Evolutionary conservation across 352 stramenopile species (phyloP).

Genomic region (Phytophthora litchii): DNA sequence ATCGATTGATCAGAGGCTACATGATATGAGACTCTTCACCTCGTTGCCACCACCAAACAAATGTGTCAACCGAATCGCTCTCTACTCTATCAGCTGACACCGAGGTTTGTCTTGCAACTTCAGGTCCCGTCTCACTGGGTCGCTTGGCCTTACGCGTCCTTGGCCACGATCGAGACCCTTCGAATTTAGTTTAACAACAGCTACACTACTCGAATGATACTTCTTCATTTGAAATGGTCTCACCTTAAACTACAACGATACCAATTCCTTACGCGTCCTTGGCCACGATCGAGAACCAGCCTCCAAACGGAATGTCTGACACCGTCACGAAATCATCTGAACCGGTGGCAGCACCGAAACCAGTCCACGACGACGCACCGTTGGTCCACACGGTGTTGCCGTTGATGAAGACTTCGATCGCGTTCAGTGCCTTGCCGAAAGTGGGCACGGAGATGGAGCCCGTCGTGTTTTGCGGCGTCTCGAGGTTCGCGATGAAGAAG

Average conservation of each 20-base stretch:
- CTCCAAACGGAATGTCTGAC: slow-evolving; percentile 11
- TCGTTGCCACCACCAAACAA: no score
- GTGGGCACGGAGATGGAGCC: slow-evolving; percentile 38
- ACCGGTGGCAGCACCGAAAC: slow-evolving; percentile 8
- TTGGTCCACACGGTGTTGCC: slow-evolving; percentile 34
- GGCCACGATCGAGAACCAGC: slow-evolving; percentile 24
- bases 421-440: slow-evolving; percentile 29
- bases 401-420: slow-evolving; percentile 41
- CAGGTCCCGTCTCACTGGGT: background rate
- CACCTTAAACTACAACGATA: no score
- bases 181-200: no score
- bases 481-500: slow-evolving; percentile 27
- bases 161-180: slow-evolving; percentile 23
- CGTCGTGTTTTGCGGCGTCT: slow-evolving; percentile 25
- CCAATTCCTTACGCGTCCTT: slow-evolving; percentile 14
- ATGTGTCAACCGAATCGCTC: background rate
- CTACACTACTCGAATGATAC: no score
- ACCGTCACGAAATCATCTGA: slow-evolving; percentile 34
- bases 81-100: background rate
- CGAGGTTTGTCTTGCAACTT: background rate
- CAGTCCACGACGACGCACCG: slow-evolving; percentile 12
- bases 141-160: slow-evolving; percentile 6
- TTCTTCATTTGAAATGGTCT: no score
- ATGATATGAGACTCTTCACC: no score
- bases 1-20: no score